Percentiles rank a stretch among this genome's conserved stretches.
phyloP scores from a whole-genome alignment of 345 rosid genomes.

The Nephelium lappaceum region DNA sequence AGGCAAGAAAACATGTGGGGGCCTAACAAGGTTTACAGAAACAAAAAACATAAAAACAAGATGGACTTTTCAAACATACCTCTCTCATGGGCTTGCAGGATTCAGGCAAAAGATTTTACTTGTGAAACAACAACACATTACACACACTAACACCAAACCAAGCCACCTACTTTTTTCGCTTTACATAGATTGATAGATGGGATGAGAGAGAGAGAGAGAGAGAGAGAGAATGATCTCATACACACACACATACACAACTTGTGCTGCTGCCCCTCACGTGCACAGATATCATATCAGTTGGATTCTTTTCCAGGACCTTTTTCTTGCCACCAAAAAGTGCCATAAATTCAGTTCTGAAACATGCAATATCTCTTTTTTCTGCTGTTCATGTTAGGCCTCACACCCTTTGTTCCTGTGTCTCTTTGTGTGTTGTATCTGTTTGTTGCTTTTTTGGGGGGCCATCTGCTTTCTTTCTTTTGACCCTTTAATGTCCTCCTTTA shows the following conservation, averaged over 20 bases:
- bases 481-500: background rate
- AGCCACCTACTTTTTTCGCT: background rate
- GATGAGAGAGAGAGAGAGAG: background rate
- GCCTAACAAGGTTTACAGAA: constrained; percentile 13
- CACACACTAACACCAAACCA: background rate
- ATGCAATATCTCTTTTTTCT: background rate
- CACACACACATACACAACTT: background rate
- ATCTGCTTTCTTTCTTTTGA: background rate
- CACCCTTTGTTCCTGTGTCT: constrained; percentile 4
- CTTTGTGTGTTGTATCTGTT: background rate
- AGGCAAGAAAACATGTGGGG: constrained; percentile 17
- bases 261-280: constrained; percentile 19
- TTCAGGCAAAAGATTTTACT: constrained; percentile 18
- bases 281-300: constrained; percentile 8
- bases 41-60: background rate
- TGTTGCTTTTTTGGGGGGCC: background rate
- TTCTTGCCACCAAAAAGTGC: constrained; percentile 3
- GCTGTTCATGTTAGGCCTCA: background rate
- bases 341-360: constrained; percentile 18
- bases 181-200: background rate
- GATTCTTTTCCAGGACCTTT: constrained; percentile 2
- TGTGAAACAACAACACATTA: constrained; percentile 4
- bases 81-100: constrained; percentile 19
- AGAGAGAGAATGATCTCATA: background rate
- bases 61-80: constrained; percentile 19